Percentiles rank a stretch among this genome's conserved stretches.
Conservation (phyloP, 352 stramenopile species). For the Phytophthora sp. region DNA sequence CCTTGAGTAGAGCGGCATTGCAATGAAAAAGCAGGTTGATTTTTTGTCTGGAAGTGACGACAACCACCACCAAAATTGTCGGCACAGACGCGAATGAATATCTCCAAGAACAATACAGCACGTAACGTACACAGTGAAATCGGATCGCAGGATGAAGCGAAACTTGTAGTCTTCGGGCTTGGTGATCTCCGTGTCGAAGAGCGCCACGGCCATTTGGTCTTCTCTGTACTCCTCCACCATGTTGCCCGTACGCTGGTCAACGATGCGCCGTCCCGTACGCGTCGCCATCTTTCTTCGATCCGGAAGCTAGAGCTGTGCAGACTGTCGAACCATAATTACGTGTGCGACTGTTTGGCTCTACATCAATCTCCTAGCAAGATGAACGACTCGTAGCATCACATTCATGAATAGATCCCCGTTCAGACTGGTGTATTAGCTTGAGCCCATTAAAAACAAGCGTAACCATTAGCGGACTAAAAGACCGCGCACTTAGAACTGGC, state of each 20-base stretch:
- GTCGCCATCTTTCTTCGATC: constrained; percentile 46
- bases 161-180: constrained; percentile 52
- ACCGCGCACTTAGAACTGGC: constrained; percentile 93
- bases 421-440: constrained; percentile 31
- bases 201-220: constrained; percentile 67
- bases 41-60: constrained; percentile 36
- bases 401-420: constrained; percentile 23
- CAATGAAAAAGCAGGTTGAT: constrained; percentile 73
- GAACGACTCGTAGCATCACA: neutral
- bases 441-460: constrained; percentile 10
- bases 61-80: neutral
- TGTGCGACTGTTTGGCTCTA: neutral
- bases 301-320: neutral
- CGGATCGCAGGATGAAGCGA: constrained; percentile 52
- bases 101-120: neutral
- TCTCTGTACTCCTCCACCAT: constrained; percentile 76
- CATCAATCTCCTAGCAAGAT: neutral
- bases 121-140: constrained; percentile 61
- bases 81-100: neutral
- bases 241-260: constrained; percentile 60
- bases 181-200: constrained; percentile 51
- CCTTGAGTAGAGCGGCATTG: constrained; percentile 66
- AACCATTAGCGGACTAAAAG: constrained; percentile 4
- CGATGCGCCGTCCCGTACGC: constrained; percentile 57
- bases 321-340: neutral